Percentiles rank a stretch among this genome's conserved stretches.
These are phyloP conservation scores for Vigna angularis DNA, from an alignment of 306 rosid species.

Conservation along the genomic window DNA sequence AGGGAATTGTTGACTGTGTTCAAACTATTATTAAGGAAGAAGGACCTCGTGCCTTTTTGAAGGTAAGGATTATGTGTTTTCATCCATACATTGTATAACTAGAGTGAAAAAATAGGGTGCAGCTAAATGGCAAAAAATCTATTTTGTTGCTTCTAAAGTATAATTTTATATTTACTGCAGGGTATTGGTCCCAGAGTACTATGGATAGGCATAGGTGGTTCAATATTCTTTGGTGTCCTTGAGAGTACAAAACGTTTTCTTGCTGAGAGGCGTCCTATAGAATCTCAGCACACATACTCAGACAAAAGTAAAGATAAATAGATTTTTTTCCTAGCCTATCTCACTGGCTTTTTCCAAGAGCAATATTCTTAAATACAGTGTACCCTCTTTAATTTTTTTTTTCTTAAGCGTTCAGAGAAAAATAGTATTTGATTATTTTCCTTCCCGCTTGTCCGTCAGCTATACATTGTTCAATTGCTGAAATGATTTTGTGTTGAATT, in stretches of 20 bases:
- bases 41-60: constrained; percentile 81
- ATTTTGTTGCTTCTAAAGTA: constrained; percentile 12
- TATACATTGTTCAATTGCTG: not conserved
- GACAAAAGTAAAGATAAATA: constrained; percentile 29
- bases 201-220: constrained; percentile 90
- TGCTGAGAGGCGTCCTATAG: constrained; percentile 56
- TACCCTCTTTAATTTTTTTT: not conserved
- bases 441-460: not conserved
- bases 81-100: constrained; percentile 18
- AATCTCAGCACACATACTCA: constrained; percentile 16
- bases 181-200: constrained; percentile 81
- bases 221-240: constrained; percentile 79
- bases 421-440: constrained; percentile 7
- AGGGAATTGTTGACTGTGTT: constrained; percentile 87
- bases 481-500: not conserved
- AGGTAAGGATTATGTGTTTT: constrained; percentile 60
- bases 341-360: not conserved
- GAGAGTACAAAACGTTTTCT: constrained; percentile 75
- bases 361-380: not conserved
- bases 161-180: constrained; percentile 48
- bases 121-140: constrained; percentile 4
- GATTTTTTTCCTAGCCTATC: not conserved
- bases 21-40: constrained; percentile 91
- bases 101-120: not conserved
- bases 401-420: not conserved